Base-by-base conservation (phyloP, 2,329 filamentous ascomycete genomes). In the Xylaria sp. region DNA sequence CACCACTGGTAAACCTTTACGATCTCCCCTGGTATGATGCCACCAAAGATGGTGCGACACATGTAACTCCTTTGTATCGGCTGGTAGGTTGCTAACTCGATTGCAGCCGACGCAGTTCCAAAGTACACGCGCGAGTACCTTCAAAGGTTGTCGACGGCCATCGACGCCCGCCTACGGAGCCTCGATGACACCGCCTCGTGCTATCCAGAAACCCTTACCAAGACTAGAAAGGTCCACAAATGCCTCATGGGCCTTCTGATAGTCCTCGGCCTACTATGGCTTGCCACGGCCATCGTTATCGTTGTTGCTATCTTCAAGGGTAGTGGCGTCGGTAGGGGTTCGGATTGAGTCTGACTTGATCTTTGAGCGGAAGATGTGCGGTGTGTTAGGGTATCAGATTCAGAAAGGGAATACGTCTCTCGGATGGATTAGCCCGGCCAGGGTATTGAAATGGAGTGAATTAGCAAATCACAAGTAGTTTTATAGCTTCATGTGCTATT, bases 41-140 rank as follows among this genome's bases (percentile, higher is more conserved):
- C 9, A n/a, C 34, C 1, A 55, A 41, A 60, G 56, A 69, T 4
- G 52, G 67, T 69, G 45, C 36, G 20, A 10, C 0, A n/a, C 25
- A n/a, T 2, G 55, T 32, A 2, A 4, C 12, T 18, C 25, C 23
- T 18, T 4, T 28, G 8, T 32, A 20, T 1, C 9, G 20, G 52
- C 25, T 1, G 12, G 12, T 18, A 12, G 9, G 18, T 9, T 61
- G 18, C 9, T 61, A 50, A 63, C 43, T 28, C n/a, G 4, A 41
- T 12, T 30, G 20, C n/a, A 70, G 69, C 45, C 50, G 15, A 57
- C 7, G 2, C 4, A 2, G 36, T 70, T 3, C 69, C 69, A 25
- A 25, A 20, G 5, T 70, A 70, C 43, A 70, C 69, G 39, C 66
- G 69, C 36, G 52, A 64, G 23, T 57, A 70, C 56, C 63, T 70